Evolutionary conservation across 2,329 filamentous ascomycete species (phyloP), one percentile per base, ranked within the genome.

Genomic region (Fonsecaea monophora): DNA sequence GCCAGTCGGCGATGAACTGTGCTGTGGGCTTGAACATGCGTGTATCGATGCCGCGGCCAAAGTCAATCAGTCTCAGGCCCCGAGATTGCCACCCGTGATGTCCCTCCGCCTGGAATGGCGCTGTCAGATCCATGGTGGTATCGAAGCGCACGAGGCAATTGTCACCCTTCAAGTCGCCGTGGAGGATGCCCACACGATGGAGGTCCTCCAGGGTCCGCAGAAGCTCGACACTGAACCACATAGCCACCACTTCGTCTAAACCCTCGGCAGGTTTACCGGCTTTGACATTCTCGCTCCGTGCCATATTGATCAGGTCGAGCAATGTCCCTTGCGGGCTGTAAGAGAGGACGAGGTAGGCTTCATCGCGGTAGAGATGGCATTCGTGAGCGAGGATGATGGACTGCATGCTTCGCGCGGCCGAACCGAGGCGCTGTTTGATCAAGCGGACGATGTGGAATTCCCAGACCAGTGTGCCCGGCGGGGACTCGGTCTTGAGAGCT

Each of bases 361-460:
- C 95, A 74, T 97, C 91, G 63, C 88, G 86, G 82, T 94, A 98
- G 7, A 97, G 84, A 75, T 98, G 95, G 82, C 97, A 88, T 76
- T 97, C 94, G 72, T 97, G 91, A 0, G 91, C 94, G 42, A 88
- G 86, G 1, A 96, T 88, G 66, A 99, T 84, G 13, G 92, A 96
- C 2, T 92, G 88, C 0, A 88, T 85, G 0, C 90, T 90, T 13
- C 94, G 89, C 7, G 79, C 71, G 67, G 90, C 81, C 8, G 72
- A 70, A 0, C 89, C 90, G 0, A 99, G 83, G 0, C 95, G 90
- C 25, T 86, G 82, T 70, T 94, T 92, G 1, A 91, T 88, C 63
- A 92, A 87, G 1, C 92, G 90, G 82, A 98, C 92, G 78, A 99
- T 96, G 79, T 97, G 91, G 76, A 98, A 99, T 76, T 99, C 95